Evolutionary conservation across 352 stramenopile genomes (phyloP), one percentile per base, ranked within the genome.

Genomic region (Pythium apleroticum): DNA sequence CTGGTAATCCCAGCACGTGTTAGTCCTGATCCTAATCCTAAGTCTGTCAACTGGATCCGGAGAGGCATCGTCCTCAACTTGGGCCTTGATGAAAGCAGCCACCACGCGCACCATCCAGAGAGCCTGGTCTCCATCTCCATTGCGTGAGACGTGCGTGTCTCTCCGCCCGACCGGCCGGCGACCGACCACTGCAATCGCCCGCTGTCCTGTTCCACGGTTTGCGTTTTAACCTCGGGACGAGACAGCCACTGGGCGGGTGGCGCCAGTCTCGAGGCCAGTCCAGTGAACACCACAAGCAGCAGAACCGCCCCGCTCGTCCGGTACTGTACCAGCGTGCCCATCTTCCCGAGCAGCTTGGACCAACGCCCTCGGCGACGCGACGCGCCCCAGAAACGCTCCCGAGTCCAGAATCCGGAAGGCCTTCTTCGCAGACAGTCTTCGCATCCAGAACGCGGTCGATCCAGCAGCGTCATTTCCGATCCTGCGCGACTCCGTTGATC

Each of bases 171-270:
- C 52, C 52, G 52, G 11, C 15, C 1, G 4, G 1, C 52, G 52
- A 57, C 52, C 52, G 30, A 57, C 52, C 52, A 45, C 52, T 57
- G 28, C 52, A 45, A 57, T 49, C 41, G 9, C 33, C 20, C 17
- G 7, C n/a, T 49, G 41, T 25, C 41, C 52, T 57, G 52, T 57
- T 57, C 52, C 27, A 56, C 31, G 27, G 24, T 56, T 56, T 37
- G 7, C n/a, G 24, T 37, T 31, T 31, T 20, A 37, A 49, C 41
- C 41, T 49, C 41, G 9, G 28, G 37, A 46, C 37, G 37, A n/a
- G 37, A 22, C 19, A 20, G 4, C 41, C 41, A 22, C 20, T 49
- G 41, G 7, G 5, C 20, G 30, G 30, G 5, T 9, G 30, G 30
- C n/a, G 14, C 14, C 41, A 27, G 37, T 49, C n/a, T 7, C 8